Base-by-base conservation (phyloP, 495 filamentous ascomycete species). In the Penicillium canescens region DNA sequence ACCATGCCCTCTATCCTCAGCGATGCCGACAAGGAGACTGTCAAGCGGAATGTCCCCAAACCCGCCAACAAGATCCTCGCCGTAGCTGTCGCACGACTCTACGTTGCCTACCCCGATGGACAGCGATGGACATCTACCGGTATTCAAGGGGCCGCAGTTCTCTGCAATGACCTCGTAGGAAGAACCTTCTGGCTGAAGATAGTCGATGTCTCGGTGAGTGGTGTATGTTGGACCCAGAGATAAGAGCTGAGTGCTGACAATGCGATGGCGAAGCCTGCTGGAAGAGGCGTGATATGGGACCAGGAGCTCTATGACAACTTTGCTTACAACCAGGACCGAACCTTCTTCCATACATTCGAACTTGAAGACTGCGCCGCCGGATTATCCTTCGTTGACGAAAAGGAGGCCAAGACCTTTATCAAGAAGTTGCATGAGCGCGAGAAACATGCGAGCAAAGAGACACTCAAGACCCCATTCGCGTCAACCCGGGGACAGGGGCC, bases 341-440 rank as follows among this genome's bases (percentile, higher is more conserved):
- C 88, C 31, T 98, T 97, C 70, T 98, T 98, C 73, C 92, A 98
- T 68, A 90, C 90, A 4, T 98, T 98, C 65, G 94, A 98, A 72
- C 82, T 96, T 41, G 92, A 98, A 66, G 83, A 91, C 31, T 96
- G 90, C 64, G 76, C 93, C 51, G 94, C 90, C 11, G 94, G 88
- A 2, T 75, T 98, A 45, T 96, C 90, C 3, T 98, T 98, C 62
- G 83, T 84, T 44, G 92, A 97, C 66, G 92, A 97, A 75, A 97
- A 96, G 72, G 95, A 98, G 67, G 94, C 95, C 26, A 92, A 88
- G 70, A 85, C 86, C 46, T 97, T 98, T 69, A 82, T 90, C 66
- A 92, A 96, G 77, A 98, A 96, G 74, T 86, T 98, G 77, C 86
- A 92, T 55, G 92, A 96, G 59, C 78, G 92, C 51, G 92, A 96